Percentiles rank a stretch among this genome's conserved stretches.
Evolutionary conservation across 75 land plant species (phyloP).

Genomic region (Isoetes taiwanensis): DNA sequence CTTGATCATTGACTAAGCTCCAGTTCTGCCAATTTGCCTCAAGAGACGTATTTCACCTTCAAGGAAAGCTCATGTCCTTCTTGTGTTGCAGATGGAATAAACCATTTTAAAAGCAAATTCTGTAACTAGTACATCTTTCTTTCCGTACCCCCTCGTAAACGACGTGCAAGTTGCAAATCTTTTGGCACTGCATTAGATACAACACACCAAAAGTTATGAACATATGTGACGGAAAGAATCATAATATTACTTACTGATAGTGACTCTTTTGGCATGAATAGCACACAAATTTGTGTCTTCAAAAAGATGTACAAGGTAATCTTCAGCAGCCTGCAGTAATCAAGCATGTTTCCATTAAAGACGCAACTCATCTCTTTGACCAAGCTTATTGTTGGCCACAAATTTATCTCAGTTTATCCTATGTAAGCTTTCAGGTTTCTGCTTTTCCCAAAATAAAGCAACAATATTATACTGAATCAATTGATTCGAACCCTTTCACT

Average conservation of each 20-base stretch:
- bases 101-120: too few relatives aligned
- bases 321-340: conserved; percentile 61
- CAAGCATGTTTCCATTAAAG: not conserved
- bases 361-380: not conserved
- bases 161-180: conserved; percentile 33
- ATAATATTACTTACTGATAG: conserved; percentile 39
- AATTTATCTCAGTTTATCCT: not conserved
- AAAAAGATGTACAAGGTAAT: conserved; percentile 45
- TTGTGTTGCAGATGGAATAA: too few relatives aligned
- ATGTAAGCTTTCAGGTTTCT: not conserved
- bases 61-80: too few relatives aligned
- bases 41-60: too few relatives aligned
- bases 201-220: not conserved
- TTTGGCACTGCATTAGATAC: conserved; percentile 25
- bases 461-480: not conserved
- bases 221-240: not conserved
- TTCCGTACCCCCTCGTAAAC: conserved; percentile 24
- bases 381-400: not conserved
- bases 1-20: too few relatives aligned
- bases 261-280: conserved; percentile 79
- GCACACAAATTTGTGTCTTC: conserved; percentile 76
- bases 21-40: too few relatives aligned
- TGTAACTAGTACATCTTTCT: too few relatives aligned
- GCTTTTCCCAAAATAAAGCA: not conserved
- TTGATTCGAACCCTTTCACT: not conserved